Percentiles rank a stretch among this genome's conserved stretches.
These are phyloP conservation scores for Schizosaccharomyces osmophilus DNA, from an alignment of 805 yeast species.

Conservation along the genomic window DNA sequence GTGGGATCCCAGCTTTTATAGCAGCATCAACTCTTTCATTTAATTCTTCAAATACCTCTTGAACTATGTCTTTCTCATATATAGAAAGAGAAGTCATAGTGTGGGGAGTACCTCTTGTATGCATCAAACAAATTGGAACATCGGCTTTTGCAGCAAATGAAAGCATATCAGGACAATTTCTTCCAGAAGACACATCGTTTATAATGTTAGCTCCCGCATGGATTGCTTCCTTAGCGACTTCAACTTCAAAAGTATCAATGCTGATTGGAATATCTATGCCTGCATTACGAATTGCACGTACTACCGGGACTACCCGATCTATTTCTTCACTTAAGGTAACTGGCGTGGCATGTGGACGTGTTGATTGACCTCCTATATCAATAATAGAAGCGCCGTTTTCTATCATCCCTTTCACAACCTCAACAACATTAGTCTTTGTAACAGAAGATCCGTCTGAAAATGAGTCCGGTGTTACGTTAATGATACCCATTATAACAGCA, in stretches of 20 bases:
- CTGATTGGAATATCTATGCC: constrained; percentile 32
- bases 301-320: constrained; percentile 41
- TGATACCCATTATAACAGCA: constrained; percentile 48
- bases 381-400: constrained; percentile 45
- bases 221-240: constrained; percentile 48
- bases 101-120: constrained; percentile 58
- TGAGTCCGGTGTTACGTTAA: constrained; percentile 83
- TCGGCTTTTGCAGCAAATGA: constrained; percentile 35
- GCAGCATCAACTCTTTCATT: constrained; percentile 32
- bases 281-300: constrained; percentile 30
- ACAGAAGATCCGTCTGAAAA: constrained; percentile 69
- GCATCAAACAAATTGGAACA: constrained; percentile 62
- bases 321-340: constrained; percentile 44
- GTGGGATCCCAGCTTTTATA: constrained; percentile 33
- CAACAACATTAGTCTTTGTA: constrained; percentile 18
- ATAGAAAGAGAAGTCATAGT: constrained; percentile 40
- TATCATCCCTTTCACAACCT: constrained; percentile 25
- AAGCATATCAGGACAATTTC: constrained; percentile 42
- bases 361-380: constrained; percentile 87
- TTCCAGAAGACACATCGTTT: constrained; percentile 73
- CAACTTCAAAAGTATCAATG: constrained; percentile 65
- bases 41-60: constrained; percentile 43
- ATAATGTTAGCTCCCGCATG: constrained; percentile 69
- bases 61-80: constrained; percentile 25
- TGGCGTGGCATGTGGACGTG: constrained; percentile 59